Evolutionary conservation across 2,329 filamentous ascomycete genomes (phyloP), one percentile per base, ranked within the genome.

Genomic region (Arthrocladium fulminans): DNA sequence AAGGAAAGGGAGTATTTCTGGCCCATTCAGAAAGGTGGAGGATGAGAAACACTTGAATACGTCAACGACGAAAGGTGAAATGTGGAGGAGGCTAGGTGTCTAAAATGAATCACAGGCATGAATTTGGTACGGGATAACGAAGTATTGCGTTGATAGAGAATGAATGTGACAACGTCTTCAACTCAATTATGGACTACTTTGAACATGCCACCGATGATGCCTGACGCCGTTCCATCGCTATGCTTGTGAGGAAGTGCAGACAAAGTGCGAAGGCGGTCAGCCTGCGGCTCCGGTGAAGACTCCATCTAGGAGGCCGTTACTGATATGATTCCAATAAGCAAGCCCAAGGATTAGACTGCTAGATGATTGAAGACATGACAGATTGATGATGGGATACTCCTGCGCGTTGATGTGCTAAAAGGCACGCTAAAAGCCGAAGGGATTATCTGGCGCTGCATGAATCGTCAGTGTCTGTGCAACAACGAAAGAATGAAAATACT

Each of bases 361-460:
- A n/a, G 17, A 20, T 20, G 12, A 38, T 38, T 8, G 12, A 8
- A 13, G 13, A 7, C 27, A 29, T 13, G 13, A 29, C 13, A 7
- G 7, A 29, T 29, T 13, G 27, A 29, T 7, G 27, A 29, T 29
- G 13, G 13, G 13, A 13, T 29, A 29, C 27, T 29, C 13, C 13
- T 7, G 27, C 7, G 27, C 7, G 7, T 29, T 29, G 7, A 29
- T 7, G 13, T 7, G 27, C 7, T 13, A 29, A 29, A 7, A 29
- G 13, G 27, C 27, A 29, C 7, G 7, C 27, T 43, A 84, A 58
- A 84, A 85, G 34, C 81, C 81, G 64, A 85, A 85, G 1, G 81
- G 81, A 63, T 85, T 85, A 59, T 81, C 74, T 44, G 81, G 80
- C 50, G 81, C 81, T 84, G 57, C 38, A 54, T 13, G 22, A 19